Base-by-base conservation (phyloP, 257 asterid species). In the Cinchona pubescens region DNA sequence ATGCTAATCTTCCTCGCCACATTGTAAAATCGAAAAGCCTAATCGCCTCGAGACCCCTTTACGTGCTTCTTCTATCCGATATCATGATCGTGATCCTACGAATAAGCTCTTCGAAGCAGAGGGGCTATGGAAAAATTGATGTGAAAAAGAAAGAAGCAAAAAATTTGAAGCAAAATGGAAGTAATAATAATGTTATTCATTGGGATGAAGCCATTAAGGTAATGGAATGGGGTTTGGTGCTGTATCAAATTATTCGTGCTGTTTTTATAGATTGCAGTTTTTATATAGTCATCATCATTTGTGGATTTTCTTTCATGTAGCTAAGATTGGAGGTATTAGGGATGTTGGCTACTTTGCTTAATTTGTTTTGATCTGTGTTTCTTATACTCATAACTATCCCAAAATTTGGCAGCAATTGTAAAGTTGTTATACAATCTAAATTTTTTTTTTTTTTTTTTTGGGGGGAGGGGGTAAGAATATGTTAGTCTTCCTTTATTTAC, bases 181-280 rank as follows among this genome's bases (percentile, higher is more conserved):
- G 19, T 21, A 64, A n/a, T n/a, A n/a, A n/a, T n/a, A n/a, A n/a
- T n/a, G n/a, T 5, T 16, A 64, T 71, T 19, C 81, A 86, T 48
- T 82, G 87, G 90, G 91, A 78, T 58, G 90, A 88, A 68, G 96
- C 96, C 68, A 46, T 90, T 35, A 86, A 76, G 76, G n/a, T 85
- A 62, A 23, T 94, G 83, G 96, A 91, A 71, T n/a, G 84, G 55
- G 93, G 96, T 6, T 67, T 94, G 70, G 96, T 91, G 16, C 27
- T 90, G 69, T 86, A 91, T 82, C 96, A 90, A 79, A 71, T 82
- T 19, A 34, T 86, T 5, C 82, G 92, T 9, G 93, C 88, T 14
- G 30, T 88, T 70, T 94, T 91, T 83, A 87, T 90, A 25, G 96
- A 94, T 70, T 90, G 90, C 86, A 90, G 97, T 70, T 88, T 91